Evolutionary conservation across 768 basidiomycete genomes (phyloP).

Genomic region (Thelephora aurantiotincta): DNA sequence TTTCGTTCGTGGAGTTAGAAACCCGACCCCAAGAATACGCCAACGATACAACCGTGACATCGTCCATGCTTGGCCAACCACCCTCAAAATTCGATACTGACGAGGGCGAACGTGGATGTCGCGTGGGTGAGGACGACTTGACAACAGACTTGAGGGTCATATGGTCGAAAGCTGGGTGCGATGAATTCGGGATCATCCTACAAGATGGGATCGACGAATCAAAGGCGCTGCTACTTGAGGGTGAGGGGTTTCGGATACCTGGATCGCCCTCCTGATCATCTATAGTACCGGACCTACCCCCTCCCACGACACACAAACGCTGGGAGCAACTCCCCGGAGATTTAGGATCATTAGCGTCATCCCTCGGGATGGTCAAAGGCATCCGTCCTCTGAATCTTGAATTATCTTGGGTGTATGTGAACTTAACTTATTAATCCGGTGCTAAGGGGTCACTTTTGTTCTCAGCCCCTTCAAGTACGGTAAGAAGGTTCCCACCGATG

Average conservation of each 20-base stretch:
- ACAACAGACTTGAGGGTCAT: conserved; percentile 13
- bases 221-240: conserved; percentile 39
- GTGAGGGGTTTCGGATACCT: conserved; percentile 19
- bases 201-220: conserved; percentile 43
- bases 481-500: conserved; percentile 12
- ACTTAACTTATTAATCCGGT: conserved; percentile 10
- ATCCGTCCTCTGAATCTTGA: conserved; percentile 41
- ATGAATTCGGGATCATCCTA: conserved; percentile 26
- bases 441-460: not conserved
- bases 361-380: conserved; percentile 43
- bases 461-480: conserved; percentile 17
- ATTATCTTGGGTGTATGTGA: conserved; percentile 49
- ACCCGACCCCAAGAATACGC: too few relatives aligned
- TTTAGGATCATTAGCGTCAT: conserved; percentile 9
- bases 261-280: conserved; percentile 1
- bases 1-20: too few relatives aligned
- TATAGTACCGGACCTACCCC: conserved; percentile 40
- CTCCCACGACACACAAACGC: conserved; percentile 30
- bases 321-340: conserved; percentile 18
- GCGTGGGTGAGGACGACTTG: conserved; percentile 11
- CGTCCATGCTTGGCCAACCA: conserved; percentile 23
- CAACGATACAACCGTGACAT: conserved; percentile 6
- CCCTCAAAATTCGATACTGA: conserved; percentile 8
- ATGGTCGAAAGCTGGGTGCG: conserved; percentile 1
- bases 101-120: conserved; percentile 4